Evolutionary conservation across 2,329 filamentous ascomycete genomes (phyloP), one percentile per base, ranked within the genome.

Genomic region (Raffaelea ambrosiae): DNA sequence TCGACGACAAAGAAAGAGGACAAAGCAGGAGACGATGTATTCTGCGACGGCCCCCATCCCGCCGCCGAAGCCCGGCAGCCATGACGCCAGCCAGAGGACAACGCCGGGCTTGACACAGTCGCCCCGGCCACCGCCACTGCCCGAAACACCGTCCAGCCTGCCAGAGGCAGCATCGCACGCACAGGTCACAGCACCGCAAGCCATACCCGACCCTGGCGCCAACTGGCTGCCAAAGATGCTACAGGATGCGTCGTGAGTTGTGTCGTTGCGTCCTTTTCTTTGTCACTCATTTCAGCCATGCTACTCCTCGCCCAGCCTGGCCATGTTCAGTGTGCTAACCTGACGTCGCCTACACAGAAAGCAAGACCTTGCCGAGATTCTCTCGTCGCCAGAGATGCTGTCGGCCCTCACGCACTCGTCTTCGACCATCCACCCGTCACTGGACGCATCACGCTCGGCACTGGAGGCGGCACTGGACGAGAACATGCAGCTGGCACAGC

Each of bases 221-320:
- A 77, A 82, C 53, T 95, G 89, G 89, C 72, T 95, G 3, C 89
- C 89, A 2, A 76, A 79, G 51, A 69, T 81, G 13, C 68, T 96
- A 2, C 78, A 86, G 59, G 86, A 93, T 59, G 94, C 93, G 70
- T 83, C 86, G 88, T 94, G 70, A 54, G 79, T 19, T 46, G 10
- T 36, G 7, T 44, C 19, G 13, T 41, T 29, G 26, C 26, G 8
- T 29, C 22, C 20, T 19, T 13, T 20, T 3, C 18, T n/a, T 38
- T 38, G 35, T n/a, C n/a, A n/a, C n/a, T n/a, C n/a, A n/a, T n/a
- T n/a, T n/a, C n/a, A n/a, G n/a, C n/a, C n/a, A n/a, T n/a, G n/a
- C n/a, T n/a, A 29, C 26, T 29, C 7, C 7, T 7, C 13, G 26
- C 26, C 26, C 26, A 7, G 7, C 26, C 13, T 29, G 26, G 13